Base-by-base conservation (phyloP, 2,329 filamentous ascomycete species). In the Mycogone perniciosa region DNA sequence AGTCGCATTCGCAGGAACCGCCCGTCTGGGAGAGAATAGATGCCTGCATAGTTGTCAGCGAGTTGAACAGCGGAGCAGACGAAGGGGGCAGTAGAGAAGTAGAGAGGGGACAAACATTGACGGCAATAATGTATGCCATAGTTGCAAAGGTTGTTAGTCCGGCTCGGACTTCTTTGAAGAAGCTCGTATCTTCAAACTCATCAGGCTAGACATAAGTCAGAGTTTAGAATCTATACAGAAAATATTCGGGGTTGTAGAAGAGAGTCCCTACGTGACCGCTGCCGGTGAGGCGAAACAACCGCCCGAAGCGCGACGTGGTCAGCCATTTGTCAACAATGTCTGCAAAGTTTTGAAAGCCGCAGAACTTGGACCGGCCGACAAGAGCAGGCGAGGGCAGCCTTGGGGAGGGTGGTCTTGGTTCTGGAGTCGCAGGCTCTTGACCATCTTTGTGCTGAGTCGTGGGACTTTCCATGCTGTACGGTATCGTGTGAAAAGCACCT, bases 51-150 rank as follows among this genome's bases (percentile, higher is more conserved):
- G 31, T 20, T 40, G 60, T 40, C 54, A 53, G n/a, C 10, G 10
- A 11, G 13, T 30, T 10, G 8, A 42, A 13, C 38, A 7, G 7
- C 10, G 7, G 7, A 7, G 7, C 10, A 2, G 7, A 40, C 38
- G 3, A 2, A 7, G 31, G 11, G n/a, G 11, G 11, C 4, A 31
- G 20, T 11, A 13, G 44, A 26, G 38, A 44, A 7, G 26, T 9
- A 10, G 31, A 3, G 13, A 11, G 9, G 20, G 2, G 4, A 60
- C 74, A 60, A 56, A 81, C 80, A 59, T 85, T 84, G 56, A 85
- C 83, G 7, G 85, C 85, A 62, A 93, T 90, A 59, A 93, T 92
- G 68, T 91, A 92, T 10, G 87, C 85, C 88, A 90, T 89, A 3
- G 85, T 86, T 49, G 85, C 84, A 63, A 88, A 88, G 2, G 88